Percentiles rank a stretch among this genome's conserved stretches.
phyloP scores from a whole-genome alignment of 192 early-diverging fungal genomes.

The Tieghemiomyces parasiticus region DNA sequence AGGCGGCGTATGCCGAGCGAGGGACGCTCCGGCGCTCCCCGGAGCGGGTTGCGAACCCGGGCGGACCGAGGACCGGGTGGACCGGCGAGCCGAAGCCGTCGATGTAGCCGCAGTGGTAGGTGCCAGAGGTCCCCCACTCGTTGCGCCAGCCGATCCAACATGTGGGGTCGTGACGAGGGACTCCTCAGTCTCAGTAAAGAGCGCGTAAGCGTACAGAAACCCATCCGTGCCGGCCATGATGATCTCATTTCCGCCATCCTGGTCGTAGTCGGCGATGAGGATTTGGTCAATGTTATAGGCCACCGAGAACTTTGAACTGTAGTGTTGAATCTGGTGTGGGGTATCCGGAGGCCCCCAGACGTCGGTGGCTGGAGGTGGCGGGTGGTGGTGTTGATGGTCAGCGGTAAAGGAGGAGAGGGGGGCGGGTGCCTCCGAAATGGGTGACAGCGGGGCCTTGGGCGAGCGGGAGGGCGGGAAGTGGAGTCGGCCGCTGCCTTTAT shows the following conservation, averaged over 20 bases:
- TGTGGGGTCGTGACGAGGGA: not conserved
- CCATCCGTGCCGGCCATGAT: slow-evolving; percentile 31
- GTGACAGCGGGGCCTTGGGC: slow-evolving; percentile 7
- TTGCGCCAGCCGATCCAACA: too few relatives aligned
- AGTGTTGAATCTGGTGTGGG: slow-evolving; percentile 3
- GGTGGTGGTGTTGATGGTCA: too few relatives aligned
- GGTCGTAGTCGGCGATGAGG: slow-evolving; percentile 28
- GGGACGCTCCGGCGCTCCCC: too few relatives aligned
- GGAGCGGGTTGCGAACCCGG: too few relatives aligned
- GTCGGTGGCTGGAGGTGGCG: too few relatives aligned
- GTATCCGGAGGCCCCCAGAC: not conserved
- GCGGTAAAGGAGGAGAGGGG: too few relatives aligned
- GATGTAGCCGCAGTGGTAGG: too few relatives aligned
- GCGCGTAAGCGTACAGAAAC: slow-evolving; percentile 28
- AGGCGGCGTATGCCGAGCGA: too few relatives aligned
- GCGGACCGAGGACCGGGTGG: too few relatives aligned
- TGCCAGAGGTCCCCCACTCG: too few relatives aligned
- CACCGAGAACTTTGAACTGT: slow-evolving; percentile 20
- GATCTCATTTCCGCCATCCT: slow-evolving; percentile 32
- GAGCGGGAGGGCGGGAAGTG: slow-evolving; percentile 1
- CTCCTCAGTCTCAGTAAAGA: slow-evolving; percentile 1
- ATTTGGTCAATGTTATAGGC: slow-evolving; percentile 32
- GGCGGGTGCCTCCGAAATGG: not conserved
- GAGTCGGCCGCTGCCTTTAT: not conserved
- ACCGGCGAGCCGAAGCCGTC: too few relatives aligned